Base-by-base conservation (phyloP, 169 alveolate species). In the Cardiosporidium cionae region DNA sequence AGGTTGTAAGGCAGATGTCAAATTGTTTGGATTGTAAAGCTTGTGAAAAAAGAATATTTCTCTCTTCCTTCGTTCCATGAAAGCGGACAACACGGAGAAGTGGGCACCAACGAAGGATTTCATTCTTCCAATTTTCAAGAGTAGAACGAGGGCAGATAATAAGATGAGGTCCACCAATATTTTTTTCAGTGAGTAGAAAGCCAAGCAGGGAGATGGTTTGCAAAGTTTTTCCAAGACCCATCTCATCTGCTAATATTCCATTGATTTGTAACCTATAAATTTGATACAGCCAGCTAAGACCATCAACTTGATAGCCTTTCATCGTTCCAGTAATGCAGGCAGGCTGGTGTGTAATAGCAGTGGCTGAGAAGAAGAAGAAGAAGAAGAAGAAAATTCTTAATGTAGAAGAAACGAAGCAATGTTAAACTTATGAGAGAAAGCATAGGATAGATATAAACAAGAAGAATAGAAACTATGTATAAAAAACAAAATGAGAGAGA, bases 221-320 rank as follows among this genome's bases (percentile, higher is more conserved):
- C 2, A 95, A 84, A 2, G 99, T 94, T 78, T 97, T 97, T 31
- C 99, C 99, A 7, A 97, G 95, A 0, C 99, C 99, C 99, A 95
- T 96, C 77, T 95, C 98, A 78, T 93, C 99, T 1, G 98, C 99
- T 7, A 77, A 74, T 3, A 77, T 77, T 2, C 83, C 83, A 68
- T 62, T 70, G 31, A 72, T 7, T 32, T 27, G 32, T 32, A 89
- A 89, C 62, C 90, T 89, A 83, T 92, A 93, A 53, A 94, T 81
- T 29, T 93, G 87, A 29, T 92, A 86, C 78, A 94, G 74, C 96
- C 97, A 94, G 73, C 92, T 86, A 3, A 92, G 87, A n/a, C 98
- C 98, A 28, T 78, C 80, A 33, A 91, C 52, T 80, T 94, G 94
- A 83, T 94, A 94, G 27, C 90, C 80, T 73, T 90, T 90, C 54